Conservation (phyloP, 306 rosid genomes). For the Trifolium dubium region DNA sequence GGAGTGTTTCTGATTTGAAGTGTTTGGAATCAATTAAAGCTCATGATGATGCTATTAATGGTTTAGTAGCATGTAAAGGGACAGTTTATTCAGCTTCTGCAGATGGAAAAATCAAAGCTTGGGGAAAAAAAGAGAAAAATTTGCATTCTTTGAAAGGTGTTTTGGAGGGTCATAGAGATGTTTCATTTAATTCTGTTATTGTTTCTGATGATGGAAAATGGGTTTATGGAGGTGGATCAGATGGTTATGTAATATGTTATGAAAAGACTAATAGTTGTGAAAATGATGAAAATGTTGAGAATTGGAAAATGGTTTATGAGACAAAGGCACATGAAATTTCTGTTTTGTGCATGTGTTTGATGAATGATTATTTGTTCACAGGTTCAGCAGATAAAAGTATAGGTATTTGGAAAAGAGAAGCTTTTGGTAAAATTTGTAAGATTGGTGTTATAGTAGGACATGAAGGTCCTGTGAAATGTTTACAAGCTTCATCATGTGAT, state of each 20-base stretch:
- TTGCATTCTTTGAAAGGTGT: constrained; percentile 65
- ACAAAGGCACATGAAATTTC: constrained; percentile 78
- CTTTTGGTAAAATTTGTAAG: constrained; percentile 69
- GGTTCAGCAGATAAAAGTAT: constrained; percentile 93
- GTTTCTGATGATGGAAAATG: constrained; percentile 85
- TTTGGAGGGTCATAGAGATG: constrained; percentile 81
- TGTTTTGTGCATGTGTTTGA: constrained; percentile 72
- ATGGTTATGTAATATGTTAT: constrained; percentile 81
- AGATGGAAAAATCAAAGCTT: constrained; percentile 89
- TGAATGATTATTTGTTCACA: constrained; percentile 71
- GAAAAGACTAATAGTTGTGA: constrained; percentile 39
- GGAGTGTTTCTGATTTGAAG: constrained; percentile 85
- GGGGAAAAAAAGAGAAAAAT: constrained; percentile 60
- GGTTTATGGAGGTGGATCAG: constrained; percentile 80
- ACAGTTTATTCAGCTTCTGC: constrained; percentile 94
- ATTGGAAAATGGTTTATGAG: constrained; percentile 71
- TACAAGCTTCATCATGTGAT: constrained; percentile 63
- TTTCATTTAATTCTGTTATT: constrained; percentile 66
- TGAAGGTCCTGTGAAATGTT: constrained; percentile 91
- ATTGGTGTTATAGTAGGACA: constrained; percentile 74
- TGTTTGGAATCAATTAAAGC: constrained; percentile 88
- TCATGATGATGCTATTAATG: constrained; percentile 93
- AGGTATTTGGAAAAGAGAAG: constrained; percentile 78
- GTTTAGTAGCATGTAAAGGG: constrained; percentile 67
- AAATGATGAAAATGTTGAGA: not conserved